Base-by-base conservation (phyloP, 805 yeast genomes). In the Grigorovia humatica region DNA sequence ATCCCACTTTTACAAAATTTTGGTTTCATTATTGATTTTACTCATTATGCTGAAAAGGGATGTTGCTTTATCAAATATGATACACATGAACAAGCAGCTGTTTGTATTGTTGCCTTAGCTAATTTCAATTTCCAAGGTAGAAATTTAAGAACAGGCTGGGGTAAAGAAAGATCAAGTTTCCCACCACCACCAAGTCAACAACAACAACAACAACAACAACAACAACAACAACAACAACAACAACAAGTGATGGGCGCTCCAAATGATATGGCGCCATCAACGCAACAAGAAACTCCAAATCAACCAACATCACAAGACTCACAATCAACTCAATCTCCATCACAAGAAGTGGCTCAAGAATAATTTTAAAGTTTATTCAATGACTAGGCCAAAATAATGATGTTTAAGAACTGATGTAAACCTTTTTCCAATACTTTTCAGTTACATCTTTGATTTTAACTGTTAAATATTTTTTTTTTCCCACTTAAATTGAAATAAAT, bases 21-120 rank as follows among this genome's bases (percentile, higher is more conserved):
- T 65, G 96, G 96, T 6, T 86, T 74, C 67, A 84, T 88, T 62
- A 82, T 85, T 52, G 93, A 85, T 58, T 80, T 88, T 63, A 84
- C 85, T 66, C 78, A 85, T 60, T 83, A 84, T 57, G 84, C 88
- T 9, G 95, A 88, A 51, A 79, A 66, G 57, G 93, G 91, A 5
- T 88, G 91, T 71, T 95, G 96, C 11, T 89, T 88, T 72, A 91
- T 86, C 55, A 84, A 83, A 67, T 88, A 82, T 64, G 95, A 85
- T 61, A 76, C 87, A 44, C 96, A 88, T 67, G 95, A 88, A 61
- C 75, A 88, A 54, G 96, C 96, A 5, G 95, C 96, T 2, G 72
- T 86, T 61, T 95, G 95, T 47, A 88, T 88, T 61, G 84, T 83
- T 35, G 91, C 85, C 61, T 72, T 89, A 56, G 93, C 95, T 0